These are phyloP conservation scores for Phytophthora multivora DNA, from an alignment of 352 stramenopile species.

Conservation along the genomic window DNA sequence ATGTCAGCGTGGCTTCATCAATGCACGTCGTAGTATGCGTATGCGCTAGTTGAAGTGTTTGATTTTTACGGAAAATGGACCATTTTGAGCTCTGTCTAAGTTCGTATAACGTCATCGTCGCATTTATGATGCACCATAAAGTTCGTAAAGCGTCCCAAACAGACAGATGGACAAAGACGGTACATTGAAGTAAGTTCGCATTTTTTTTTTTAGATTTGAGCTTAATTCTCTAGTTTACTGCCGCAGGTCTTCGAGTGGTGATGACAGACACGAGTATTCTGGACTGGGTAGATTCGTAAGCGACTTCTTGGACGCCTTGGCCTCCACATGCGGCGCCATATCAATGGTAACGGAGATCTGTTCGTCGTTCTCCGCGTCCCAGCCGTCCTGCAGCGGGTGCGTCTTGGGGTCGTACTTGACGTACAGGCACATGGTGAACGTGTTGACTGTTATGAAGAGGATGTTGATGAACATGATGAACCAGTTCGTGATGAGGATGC, in stretches of 20 bases:
- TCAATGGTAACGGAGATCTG: slow-evolving; percentile 23
- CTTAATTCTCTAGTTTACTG: background rate
- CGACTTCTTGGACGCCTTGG: slow-evolving; percentile 23
- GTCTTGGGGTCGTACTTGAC: slow-evolving; percentile 33
- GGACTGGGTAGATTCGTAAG: slow-evolving; percentile 25
- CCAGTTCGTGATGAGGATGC: slow-evolving; percentile 38
- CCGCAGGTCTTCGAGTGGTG: slow-evolving; percentile 14
- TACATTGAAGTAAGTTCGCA: slow-evolving; percentile 21
- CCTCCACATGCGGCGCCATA: slow-evolving; percentile 8
- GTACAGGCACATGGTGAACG: slow-evolving; percentile 38
- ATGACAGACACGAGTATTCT: slow-evolving; percentile 23
- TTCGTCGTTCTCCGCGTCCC: slow-evolving; percentile 4
- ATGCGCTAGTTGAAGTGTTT: too few relatives aligned
- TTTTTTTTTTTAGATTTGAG: slow-evolving; percentile 1
- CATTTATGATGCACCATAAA: too few relatives aligned
- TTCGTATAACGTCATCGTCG: background rate
- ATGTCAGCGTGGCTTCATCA: too few relatives aligned
- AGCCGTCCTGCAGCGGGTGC: slow-evolving; percentile 21
- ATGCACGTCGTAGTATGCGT: too few relatives aligned
- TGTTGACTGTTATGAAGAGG: slow-evolving; percentile 40
- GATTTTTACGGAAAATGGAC: too few relatives aligned
- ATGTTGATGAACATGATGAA: slow-evolving; percentile 45
- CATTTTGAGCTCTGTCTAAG: background rate
- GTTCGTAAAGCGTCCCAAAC: slow-evolving; percentile 4
- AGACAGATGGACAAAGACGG: slow-evolving; percentile 2